phyloP scores from a whole-genome alignment of 768 basidiomycete species.

The Trametes meyenii region DNA sequence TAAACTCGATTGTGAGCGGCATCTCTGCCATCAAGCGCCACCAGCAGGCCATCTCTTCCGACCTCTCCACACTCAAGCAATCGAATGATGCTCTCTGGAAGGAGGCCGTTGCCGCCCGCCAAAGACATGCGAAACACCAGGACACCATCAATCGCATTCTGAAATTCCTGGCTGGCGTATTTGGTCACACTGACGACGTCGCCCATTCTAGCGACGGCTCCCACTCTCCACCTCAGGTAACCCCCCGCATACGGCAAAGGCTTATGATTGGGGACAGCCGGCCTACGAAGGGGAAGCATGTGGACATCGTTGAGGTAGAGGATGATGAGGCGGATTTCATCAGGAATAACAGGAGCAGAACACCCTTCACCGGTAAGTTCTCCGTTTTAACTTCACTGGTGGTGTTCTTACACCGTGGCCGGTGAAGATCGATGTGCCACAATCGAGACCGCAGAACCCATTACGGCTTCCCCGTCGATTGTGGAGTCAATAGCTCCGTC shows the following conservation, averaged over 20 bases:
- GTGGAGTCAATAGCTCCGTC: conserved; percentile 34
- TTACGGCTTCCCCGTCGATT: conserved; percentile 39
- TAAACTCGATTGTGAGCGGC: conserved; percentile 77
- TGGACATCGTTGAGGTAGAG: conserved; percentile 39
- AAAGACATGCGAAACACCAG: conserved; percentile 88
- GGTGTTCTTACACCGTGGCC: background rate
- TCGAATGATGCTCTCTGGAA: conserved; percentile 93
- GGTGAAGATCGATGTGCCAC: conserved; percentile 44
- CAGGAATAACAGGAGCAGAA: conserved; percentile 2
- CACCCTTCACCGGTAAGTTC: conserved; percentile 22
- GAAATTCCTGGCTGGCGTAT: conserved; percentile 92
- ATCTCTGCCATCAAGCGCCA: conserved; percentile 89
- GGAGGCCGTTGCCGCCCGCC: conserved; percentile 77
- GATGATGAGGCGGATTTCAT: conserved; percentile 43
- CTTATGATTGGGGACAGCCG: conserved; percentile 67
- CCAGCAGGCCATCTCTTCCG: conserved; percentile 88
- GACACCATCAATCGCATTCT: conserved; percentile 96
- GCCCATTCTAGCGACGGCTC: conserved; percentile 42
- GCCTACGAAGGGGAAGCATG: conserved; percentile 42
- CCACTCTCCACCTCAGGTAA: conserved; percentile 43
- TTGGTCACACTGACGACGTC: conserved; percentile 52
- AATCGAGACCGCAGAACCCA: conserved; percentile 49
- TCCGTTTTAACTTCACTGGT: background rate
- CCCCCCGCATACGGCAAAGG: conserved; percentile 53
- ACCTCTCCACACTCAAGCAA: conserved; percentile 85